Base-by-base conservation (phyloP, 148 eudicot species). In the Nyssa sinensis region DNA sequence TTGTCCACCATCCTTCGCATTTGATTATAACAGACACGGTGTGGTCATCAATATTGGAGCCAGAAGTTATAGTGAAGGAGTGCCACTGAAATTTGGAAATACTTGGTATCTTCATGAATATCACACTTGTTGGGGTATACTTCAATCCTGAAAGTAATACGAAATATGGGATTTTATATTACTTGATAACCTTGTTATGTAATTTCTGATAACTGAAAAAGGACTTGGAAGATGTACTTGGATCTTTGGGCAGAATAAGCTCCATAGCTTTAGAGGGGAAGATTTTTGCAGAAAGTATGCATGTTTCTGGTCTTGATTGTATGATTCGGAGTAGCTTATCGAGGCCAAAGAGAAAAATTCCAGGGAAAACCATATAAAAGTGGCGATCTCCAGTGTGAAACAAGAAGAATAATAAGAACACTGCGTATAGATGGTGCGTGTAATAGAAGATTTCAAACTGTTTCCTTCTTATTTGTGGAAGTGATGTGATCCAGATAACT, bases 81-180 rank as follows among this genome's bases (percentile, higher is more conserved):
- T 94, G 98, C 98, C 98, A 92, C 70, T 94, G 87, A 49, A 88
- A 80, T 71, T 83, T 84, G 28, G 98, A 94, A 73, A 94, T 85
- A 72, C 78, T 79, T 0, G 93, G 98, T 81, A 94, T 81, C 71
- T 94, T 94, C 58, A 94, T 34, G 75, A 88, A 94, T 32, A 94
- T 78, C 75, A 88, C 79, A 69, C 98, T 91, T 24, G 97, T 86
- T 35, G 97, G 98, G 29, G 83, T 64, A 65, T 90, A 94, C 66
- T 66, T 86, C 78, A 91, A 41, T 41, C 78, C 98, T 94, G 90
- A 74, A 88, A 68, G 44, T 32, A 55, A 55, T 12, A 65, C 14
- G 55, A 24, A 31, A 14, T 7, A 44, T 34, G 5, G 35, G 17
- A 57, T 13, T 53, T 37, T 14, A 57, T 31, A 24, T 59, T 49